These are phyloP conservation scores for Gamarada debralockiae DNA, from an alignment of 495 filamentous ascomycete genomes.

Conservation along the genomic window DNA sequence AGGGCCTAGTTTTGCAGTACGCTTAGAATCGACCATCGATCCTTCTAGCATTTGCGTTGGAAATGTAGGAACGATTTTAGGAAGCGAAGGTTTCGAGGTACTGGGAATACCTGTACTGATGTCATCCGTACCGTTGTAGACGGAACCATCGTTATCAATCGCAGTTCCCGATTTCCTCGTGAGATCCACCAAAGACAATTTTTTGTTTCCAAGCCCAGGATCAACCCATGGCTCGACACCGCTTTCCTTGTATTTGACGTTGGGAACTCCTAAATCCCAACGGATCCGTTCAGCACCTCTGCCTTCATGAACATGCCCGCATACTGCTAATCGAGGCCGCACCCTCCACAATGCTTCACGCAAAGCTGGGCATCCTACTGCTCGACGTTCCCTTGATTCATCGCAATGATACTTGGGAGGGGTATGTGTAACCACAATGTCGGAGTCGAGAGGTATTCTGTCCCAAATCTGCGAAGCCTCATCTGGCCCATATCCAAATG, in stretches of 20 bases:
- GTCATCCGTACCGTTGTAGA: not conserved
- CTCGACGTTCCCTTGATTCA: constrained; percentile 41
- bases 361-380: constrained; percentile 66
- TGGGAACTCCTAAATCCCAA: constrained; percentile 43
- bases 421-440: constrained; percentile 86
- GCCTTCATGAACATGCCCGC: constrained; percentile 80
- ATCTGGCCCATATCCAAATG: constrained; percentile 59
- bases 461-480: constrained; percentile 50
- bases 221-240: constrained; percentile 37
- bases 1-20: not conserved
- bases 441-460: constrained; percentile 62
- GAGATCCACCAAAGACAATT: constrained; percentile 54
- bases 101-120: too few relatives aligned
- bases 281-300: constrained; percentile 53
- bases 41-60: not conserved
- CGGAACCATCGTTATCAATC: constrained; percentile 27
- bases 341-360: constrained; percentile 67
- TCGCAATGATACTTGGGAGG: constrained; percentile 75
- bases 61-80: too few relatives aligned
- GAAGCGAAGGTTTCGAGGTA: too few relatives aligned
- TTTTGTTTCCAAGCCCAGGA: constrained; percentile 46
- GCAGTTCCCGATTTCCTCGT: constrained; percentile 20
- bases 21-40: not conserved
- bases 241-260: constrained; percentile 29
- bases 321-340: constrained; percentile 78